phyloP scores from a whole-genome alignment of 345 rosid species.

The Gossypium anomalum region DNA sequence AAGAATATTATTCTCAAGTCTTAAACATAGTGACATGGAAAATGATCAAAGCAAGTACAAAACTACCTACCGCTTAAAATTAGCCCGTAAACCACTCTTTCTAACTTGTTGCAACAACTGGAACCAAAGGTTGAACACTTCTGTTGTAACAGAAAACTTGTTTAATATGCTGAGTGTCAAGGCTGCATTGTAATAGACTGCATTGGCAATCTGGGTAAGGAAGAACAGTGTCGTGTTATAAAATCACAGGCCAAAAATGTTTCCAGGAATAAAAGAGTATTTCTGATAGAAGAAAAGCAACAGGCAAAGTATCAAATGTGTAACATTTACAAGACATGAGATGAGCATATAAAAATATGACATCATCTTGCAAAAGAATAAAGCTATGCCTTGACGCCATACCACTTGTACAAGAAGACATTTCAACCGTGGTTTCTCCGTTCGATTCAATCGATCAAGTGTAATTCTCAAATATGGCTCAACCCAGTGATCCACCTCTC shows the following conservation, averaged over 20 bases:
- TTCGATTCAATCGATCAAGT: constrained; percentile 66
- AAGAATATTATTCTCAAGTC: not conserved
- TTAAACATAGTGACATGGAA: not conserved
- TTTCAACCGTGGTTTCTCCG: constrained; percentile 73
- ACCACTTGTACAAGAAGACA: constrained; percentile 98
- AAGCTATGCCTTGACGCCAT: constrained; percentile 26
- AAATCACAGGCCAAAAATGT: not conserved
- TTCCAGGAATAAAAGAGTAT: not conserved
- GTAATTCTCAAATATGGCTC: constrained; percentile 89
- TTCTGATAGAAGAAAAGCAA: constrained; percentile 1
- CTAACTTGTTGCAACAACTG: constrained; percentile 88
- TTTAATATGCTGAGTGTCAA: constrained; percentile 77
- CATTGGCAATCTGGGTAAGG: constrained; percentile 75
- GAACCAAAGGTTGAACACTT: constrained; percentile 86
- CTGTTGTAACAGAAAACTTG: constrained; percentile 71
- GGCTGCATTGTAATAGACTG: constrained; percentile 83
- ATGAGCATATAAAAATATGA: not conserved
- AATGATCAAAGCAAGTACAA: not conserved
- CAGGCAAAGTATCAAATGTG: not conserved
- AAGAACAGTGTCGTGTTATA: not conserved
- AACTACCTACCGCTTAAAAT: constrained; percentile 68
- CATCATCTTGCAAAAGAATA: not conserved
- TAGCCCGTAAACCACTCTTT: constrained; percentile 69
- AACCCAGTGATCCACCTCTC: constrained; percentile 96
- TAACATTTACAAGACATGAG: not conserved